These are phyloP conservation scores for Barnettozyma pratensis DNA, from an alignment of 805 yeast species.

Conservation along the genomic window DNA sequence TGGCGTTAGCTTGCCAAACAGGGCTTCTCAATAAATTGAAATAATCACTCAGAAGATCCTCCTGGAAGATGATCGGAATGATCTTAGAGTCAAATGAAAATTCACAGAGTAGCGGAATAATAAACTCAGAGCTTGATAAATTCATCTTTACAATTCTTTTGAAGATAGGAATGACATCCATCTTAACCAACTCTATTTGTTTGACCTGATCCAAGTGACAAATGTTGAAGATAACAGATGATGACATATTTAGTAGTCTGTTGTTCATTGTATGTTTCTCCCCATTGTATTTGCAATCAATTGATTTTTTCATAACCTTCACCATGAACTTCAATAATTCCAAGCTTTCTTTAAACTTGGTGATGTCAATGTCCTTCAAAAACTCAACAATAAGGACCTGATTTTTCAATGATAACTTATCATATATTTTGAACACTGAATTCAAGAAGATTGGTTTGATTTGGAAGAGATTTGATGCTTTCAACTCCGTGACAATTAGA, in stretches of 20 bases:
- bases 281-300: not conserved
- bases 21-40: conserved; percentile 38
- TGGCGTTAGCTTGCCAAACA: conserved; percentile 48
- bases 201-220: conserved; percentile 39
- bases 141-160: conserved; percentile 32
- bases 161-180: conserved; percentile 37
- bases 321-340: conserved; percentile 40
- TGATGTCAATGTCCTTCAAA: conserved; percentile 18
- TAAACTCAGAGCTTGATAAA: conserved; percentile 40
- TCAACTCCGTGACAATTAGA: conserved; percentile 27
- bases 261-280: conserved; percentile 13
- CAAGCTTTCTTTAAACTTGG: conserved; percentile 7
- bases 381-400: conserved; percentile 36
- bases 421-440: conserved; percentile 37
- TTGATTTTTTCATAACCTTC: conserved; percentile 10
- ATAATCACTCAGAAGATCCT: conserved; percentile 30
- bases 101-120: conserved; percentile 44
- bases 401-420: conserved; percentile 27
- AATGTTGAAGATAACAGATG: conserved; percentile 40
- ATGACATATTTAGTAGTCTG: conserved; percentile 36
- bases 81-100: conserved; percentile 35
- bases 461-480: conserved; percentile 35
- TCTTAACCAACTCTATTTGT: conserved; percentile 34
- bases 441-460: conserved; percentile 39
- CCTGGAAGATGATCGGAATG: conserved; percentile 17